phyloP scores from a whole-genome alignment of 148 eudicot species.

The Fagopyrum homotropicum region DNA sequence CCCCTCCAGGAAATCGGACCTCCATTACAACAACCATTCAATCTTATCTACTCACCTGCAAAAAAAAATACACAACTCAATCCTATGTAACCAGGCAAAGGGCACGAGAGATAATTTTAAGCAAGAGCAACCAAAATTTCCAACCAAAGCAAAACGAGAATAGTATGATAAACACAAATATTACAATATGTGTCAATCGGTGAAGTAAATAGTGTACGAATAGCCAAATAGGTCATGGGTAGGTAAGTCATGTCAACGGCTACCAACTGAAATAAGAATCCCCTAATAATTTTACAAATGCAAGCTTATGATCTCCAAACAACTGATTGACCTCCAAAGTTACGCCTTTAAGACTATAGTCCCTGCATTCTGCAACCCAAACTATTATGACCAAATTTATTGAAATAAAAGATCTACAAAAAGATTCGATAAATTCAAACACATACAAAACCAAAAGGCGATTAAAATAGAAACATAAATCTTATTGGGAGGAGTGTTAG shows the following conservation, averaged over 20 bases:
- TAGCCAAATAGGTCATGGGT: not conserved
- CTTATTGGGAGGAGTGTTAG: too few species aligned
- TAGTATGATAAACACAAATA: not conserved
- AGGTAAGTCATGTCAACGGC: not conserved
- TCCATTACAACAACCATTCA: constrained; percentile 23
- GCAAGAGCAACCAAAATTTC: not conserved
- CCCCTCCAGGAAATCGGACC: constrained; percentile 88
- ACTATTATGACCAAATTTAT: too few species aligned
- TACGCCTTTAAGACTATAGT: too few species aligned
- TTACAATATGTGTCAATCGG: not conserved
- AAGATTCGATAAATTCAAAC: too few species aligned
- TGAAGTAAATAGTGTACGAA: not conserved
- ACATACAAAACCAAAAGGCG: too few species aligned
- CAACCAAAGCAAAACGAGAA: not conserved
- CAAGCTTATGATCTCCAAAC: not conserved
- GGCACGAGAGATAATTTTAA: not conserved
- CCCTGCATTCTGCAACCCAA: too few species aligned
- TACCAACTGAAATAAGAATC: not conserved
- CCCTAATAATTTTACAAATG: not conserved
- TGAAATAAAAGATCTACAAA: too few species aligned
- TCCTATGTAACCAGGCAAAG: not conserved
- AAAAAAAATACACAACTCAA: constrained; percentile 11
- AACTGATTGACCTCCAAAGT: too few species aligned
- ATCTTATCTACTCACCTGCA: constrained; percentile 39
- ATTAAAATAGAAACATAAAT: too few species aligned